Conservation (phyloP, 495 filamentous ascomycete species). For the Podospora fimiseda region DNA sequence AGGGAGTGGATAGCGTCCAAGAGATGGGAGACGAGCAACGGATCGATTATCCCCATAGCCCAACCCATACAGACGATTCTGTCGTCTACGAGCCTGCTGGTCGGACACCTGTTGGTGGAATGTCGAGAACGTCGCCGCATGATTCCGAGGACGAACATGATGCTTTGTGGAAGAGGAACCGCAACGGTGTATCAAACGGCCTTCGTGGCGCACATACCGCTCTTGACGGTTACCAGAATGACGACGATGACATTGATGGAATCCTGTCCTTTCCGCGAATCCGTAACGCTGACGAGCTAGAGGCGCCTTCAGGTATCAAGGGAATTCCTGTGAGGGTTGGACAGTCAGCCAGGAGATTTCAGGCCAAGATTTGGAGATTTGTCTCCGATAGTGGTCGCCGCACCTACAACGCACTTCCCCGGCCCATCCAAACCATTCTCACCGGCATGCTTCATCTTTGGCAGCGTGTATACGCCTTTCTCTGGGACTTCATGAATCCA, state of each 20-base stretch:
- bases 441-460: conserved; percentile 34
- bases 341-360: conserved; percentile 11
- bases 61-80: conserved; percentile 32
- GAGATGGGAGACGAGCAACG: conserved; percentile 16
- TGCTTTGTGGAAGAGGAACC: conserved; percentile 15
- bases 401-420: conserved; percentile 46
- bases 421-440: conserved; percentile 49
- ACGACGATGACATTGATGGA: conserved; percentile 21
- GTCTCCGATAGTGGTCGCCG: conserved; percentile 29
- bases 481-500: conserved; percentile 96
- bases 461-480: conserved; percentile 53
- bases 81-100: conserved; percentile 41
- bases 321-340: conserved; percentile 25
- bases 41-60: conserved; percentile 12
- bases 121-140: conserved; percentile 33
- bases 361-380: conserved; percentile 26
- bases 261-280: conserved; percentile 43
- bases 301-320: conserved; percentile 27
- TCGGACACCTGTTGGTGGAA: conserved; percentile 37
- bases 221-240: conserved; percentile 8
- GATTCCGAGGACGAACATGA: conserved; percentile 39
- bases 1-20: conserved; percentile 26
- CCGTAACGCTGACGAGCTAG: conserved; percentile 26
- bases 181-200: conserved; percentile 12
- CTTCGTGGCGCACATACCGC: conserved; percentile 7